phyloP scores from a whole-genome alignment of 2,329 filamentous ascomycete genomes.

The Coniochaeta hoffmannii region DNA sequence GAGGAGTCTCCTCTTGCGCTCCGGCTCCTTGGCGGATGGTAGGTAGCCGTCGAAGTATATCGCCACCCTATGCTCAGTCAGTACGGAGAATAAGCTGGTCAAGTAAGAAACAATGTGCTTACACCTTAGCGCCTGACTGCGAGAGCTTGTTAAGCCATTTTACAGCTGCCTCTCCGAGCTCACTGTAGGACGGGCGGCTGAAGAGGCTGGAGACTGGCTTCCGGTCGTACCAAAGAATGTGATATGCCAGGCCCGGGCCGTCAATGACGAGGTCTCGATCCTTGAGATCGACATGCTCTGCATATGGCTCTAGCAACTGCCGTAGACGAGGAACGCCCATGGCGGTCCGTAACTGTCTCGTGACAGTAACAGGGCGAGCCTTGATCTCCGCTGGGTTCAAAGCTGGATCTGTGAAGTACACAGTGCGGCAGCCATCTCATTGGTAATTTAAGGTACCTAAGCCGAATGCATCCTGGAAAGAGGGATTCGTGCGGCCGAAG shows the following conservation, averaged over 20 bases:
- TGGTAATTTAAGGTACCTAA: too few relatives aligned
- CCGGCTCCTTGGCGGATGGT: slow-evolving; percentile 56
- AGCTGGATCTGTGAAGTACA: too few relatives aligned
- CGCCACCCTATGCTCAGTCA: slow-evolving; percentile 39
- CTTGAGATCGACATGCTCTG: slow-evolving; percentile 31
- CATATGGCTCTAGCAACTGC: slow-evolving; percentile 44
- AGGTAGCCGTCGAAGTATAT: slow-evolving; percentile 86
- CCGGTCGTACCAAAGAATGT: slow-evolving; percentile 54
- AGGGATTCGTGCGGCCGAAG: too few relatives aligned
- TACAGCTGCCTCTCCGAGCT: slow-evolving; percentile 52
- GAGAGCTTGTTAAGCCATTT: slow-evolving; percentile 56
- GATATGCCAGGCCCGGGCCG: slow-evolving; percentile 71
- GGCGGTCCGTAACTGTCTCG: background rate
- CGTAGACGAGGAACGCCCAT: slow-evolving; percentile 57
- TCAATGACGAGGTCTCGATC: slow-evolving; percentile 53
- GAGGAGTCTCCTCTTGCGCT: slow-evolving; percentile 54
- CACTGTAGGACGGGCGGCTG: slow-evolving; percentile 53
- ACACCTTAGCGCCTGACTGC: slow-evolving; percentile 54
- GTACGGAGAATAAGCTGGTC: background rate
- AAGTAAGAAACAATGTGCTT: slow-evolving; percentile 9
- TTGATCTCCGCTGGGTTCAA: too few relatives aligned
- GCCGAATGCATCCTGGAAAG: too few relatives aligned
- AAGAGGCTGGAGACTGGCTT: slow-evolving; percentile 26
- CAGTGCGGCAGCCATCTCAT: too few relatives aligned
- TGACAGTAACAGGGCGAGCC: background rate